Percentiles rank a stretch among this genome's conserved stretches.
Evolutionary conservation across 1,284 basidiomycete genomes (phyloP).

Genomic region (Macrocybe sp.): DNA sequence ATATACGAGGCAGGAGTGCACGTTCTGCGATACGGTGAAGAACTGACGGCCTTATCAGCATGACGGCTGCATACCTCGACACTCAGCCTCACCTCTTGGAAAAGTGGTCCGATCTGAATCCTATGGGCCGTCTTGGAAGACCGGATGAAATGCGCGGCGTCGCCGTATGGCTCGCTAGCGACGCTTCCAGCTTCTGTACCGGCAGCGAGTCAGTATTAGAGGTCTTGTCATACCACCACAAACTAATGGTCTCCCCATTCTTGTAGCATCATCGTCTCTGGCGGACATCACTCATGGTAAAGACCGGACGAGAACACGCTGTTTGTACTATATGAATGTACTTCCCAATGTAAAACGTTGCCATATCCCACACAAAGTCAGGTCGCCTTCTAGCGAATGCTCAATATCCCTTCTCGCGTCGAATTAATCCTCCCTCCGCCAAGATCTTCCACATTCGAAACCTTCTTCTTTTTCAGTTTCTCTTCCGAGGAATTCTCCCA

Average conservation of each 20-base stretch:
- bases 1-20: constrained; percentile 56
- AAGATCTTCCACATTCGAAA: constrained; percentile 22
- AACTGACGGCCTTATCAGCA: constrained; percentile 32
- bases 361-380: neutral
- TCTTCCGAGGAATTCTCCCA: constrained; percentile 60
- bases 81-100: constrained; percentile 60
- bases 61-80: constrained; percentile 78
- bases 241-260: neutral
- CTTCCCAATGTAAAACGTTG: neutral
- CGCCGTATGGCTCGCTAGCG: constrained; percentile 74
- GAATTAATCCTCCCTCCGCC: constrained; percentile 33
- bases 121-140: constrained; percentile 69
- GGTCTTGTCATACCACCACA: neutral
- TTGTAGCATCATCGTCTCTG: constrained; percentile 61
- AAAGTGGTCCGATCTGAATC: constrained; percentile 75
- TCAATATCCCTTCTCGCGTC: constrained; percentile 35
- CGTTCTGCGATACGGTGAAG: constrained; percentile 1
- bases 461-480: constrained; percentile 47
- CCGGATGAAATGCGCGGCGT: constrained; percentile 79
- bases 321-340: neutral
- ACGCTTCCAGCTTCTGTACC: constrained; percentile 72
- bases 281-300: constrained; percentile 70
- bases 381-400: constrained; percentile 21
- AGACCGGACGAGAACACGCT: too few relatives aligned
- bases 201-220: constrained; percentile 62